A percentile compares a stretch with the other conserved stretches of the same genome.
Evolutionary conservation across 2,329 filamentous ascomycete species (phyloP).

Genomic region (Harringtonia lauricola): DNA sequence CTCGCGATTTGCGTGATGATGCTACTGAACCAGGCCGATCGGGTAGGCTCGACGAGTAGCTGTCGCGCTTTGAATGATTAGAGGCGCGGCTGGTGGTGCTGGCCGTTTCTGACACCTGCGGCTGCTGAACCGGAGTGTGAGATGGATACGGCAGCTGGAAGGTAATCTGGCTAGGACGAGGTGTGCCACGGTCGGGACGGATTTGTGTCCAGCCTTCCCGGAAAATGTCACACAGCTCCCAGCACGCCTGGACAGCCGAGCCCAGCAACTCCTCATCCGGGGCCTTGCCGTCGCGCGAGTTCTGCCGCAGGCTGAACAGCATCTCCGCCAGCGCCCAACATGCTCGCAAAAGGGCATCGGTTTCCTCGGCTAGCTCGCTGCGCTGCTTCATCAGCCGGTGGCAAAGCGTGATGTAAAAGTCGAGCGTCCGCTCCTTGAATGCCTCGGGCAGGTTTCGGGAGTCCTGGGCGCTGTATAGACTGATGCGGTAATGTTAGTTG

Average conservation of each 20-base stretch:
- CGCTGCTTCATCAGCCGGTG: slow-evolving; percentile 95
- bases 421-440: slow-evolving; percentile 80
- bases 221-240: slow-evolving; percentile 90
- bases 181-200: slow-evolving; percentile 75
- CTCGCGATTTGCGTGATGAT: slow-evolving; percentile 5
- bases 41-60: slow-evolving; percentile 34
- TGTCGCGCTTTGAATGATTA: slow-evolving; percentile 36
- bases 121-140: not conserved
- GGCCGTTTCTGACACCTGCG: not conserved
- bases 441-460: slow-evolving; percentile 66
- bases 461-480: slow-evolving; percentile 83
- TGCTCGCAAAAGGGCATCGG: slow-evolving; percentile 70
- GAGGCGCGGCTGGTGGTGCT: slow-evolving; percentile 1
- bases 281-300: slow-evolving; percentile 58
- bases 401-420: slow-evolving; percentile 90
- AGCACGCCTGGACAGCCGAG: slow-evolving; percentile 85
- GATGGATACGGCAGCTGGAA: slow-evolving; percentile 43
- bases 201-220: slow-evolving; percentile 85
- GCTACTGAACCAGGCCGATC: slow-evolving; percentile 18
- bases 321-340: slow-evolving; percentile 90
- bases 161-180: slow-evolving; percentile 65
- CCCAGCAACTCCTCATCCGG: slow-evolving; percentile 76
- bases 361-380: slow-evolving; percentile 66
- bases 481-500: slow-evolving; percentile 15
- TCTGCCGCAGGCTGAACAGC: slow-evolving; percentile 83